Evolutionary conservation across 2,329 filamentous ascomycete species (phyloP).

Genomic region (Chrysosporium queenslandicum): DNA sequence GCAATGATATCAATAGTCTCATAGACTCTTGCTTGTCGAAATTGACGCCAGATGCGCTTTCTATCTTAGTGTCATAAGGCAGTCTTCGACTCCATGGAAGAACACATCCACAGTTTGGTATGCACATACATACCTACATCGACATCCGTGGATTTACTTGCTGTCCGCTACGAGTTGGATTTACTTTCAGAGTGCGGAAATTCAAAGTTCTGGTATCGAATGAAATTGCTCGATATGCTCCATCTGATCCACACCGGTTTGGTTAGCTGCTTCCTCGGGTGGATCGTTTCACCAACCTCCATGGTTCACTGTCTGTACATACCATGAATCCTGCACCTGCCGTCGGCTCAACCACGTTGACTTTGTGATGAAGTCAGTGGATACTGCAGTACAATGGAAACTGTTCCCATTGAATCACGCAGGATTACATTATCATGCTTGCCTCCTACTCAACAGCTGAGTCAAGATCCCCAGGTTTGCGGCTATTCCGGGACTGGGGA

Average conservation of each 20-base stretch:
- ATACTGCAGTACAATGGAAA: conserved; percentile 5
- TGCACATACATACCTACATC: no score
- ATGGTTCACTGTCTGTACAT: no score
- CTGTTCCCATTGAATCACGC: not conserved
- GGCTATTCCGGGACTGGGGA: not conserved
- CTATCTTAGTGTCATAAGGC: no score
- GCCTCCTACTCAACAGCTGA: not conserved
- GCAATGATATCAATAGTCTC: not conserved
- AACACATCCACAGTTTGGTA: no score
- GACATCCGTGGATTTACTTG: no score
- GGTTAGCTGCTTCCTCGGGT: conserved; percentile 5
- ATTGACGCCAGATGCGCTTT: no score
- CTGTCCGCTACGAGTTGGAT: not conserved
- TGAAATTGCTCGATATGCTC: not conserved
- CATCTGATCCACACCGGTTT: not conserved
- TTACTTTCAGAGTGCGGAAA: not conserved
- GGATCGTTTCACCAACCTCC: conserved; percentile 10
- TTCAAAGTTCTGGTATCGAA: conserved; percentile 1
- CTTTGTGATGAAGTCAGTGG: conserved; percentile 6
- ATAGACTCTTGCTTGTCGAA: no score
- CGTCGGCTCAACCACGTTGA: not conserved
- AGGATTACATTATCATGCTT: conserved; percentile 5
- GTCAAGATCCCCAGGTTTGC: not conserved
- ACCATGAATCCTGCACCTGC: not conserved
- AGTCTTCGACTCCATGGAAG: no score